A percentile compares a stretch with the other conserved stretches of the same genome.
Evolutionary conservation across 805 yeast species (phyloP).

Genomic region (Candida manassasensis): DNA sequence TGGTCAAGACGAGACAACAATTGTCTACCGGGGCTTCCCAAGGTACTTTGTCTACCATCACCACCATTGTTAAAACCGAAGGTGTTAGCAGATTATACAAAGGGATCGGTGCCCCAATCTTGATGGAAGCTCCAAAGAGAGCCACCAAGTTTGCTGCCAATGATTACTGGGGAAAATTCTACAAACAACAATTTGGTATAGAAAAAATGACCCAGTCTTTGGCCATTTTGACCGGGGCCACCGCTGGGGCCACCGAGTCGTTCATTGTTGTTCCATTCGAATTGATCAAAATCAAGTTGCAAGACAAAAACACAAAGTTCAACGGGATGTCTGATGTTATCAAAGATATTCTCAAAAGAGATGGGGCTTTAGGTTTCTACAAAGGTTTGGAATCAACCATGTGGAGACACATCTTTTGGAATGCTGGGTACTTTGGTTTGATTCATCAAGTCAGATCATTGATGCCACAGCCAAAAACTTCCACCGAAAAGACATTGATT

Average conservation of each 20-base stretch:
- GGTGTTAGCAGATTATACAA: conserved; percentile 81
- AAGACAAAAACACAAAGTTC: conserved; percentile 79
- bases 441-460: conserved; percentile 79
- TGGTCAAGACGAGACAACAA: conserved; percentile 95
- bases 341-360: conserved; percentile 59
- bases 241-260: conserved; percentile 96
- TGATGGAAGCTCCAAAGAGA: conserved; percentile 99
- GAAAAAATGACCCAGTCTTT: conserved; percentile 70
- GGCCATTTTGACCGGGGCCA: conserved; percentile 91
- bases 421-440: conserved; percentile 95
- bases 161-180: conserved; percentile 91
- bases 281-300: conserved; percentile 89
- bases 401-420: conserved; percentile 97
- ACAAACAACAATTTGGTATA: conserved; percentile 66
- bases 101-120: conserved; percentile 93
- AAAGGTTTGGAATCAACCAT: conserved; percentile 95
- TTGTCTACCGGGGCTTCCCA: conserved; percentile 63
- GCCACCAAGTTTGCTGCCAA: conserved; percentile 98
- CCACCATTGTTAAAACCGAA: conserved; percentile 79
- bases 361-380: conserved; percentile 82
- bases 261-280: conserved; percentile 98
- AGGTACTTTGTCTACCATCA: conserved; percentile 81
- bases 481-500: conserved; percentile 73
- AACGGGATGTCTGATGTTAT: conserved; percentile 83
- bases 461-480: conserved; percentile 71